Evolutionary conservation across 2,329 filamentous ascomycete genomes (phyloP), one percentile per base, ranked within the genome.

Genomic region (Helotiales sp.): DNA sequence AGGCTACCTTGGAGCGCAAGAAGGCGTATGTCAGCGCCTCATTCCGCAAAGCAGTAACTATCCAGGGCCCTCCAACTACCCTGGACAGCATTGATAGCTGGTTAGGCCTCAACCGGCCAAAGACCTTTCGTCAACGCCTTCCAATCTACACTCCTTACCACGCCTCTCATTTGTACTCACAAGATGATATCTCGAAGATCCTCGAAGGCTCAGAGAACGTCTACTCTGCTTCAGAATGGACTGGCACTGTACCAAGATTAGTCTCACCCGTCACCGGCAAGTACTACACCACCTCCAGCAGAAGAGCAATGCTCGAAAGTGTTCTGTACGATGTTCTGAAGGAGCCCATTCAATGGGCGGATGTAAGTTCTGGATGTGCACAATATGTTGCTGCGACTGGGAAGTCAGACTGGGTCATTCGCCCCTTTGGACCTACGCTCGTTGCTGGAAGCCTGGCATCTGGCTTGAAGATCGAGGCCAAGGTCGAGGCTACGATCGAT

Each of bases 71-170:
- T 25, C 40, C 40, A 4, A 44, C 40, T 13, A 44, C 40, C 40
- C 9, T 44, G 22, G 40, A 25, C n/a, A 44, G 15, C 19, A 44
- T 44, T 44, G 40, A 44, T 13, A 44, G 22, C 40, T 44, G 40
- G 40, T 44, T 44, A 24, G 27, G 22, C 40, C 27, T 24, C 40
- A 44, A 44, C 40, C 40, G 22, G 5, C 40, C 40, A 44, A 44
- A 44, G 22, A 25, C 40, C 22, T 44, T 44, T 24, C 40, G 40
- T 27, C 40, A 44, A 27, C 40, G 22, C 19, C 40, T 44, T 5
- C 40, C 40, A 44, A 44, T 44, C n/a, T 44, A 44, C 40, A 44
- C 40, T 44, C 40, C 40, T 25, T 44, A 44, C 40, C 40, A 44
- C 27, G 40, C 40, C 40, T 24, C 40, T 25, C 40, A 44, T 27